Evolutionary conservation across 306 rosid species (phyloP).

Genomic region (Vicia sativa): DNA sequence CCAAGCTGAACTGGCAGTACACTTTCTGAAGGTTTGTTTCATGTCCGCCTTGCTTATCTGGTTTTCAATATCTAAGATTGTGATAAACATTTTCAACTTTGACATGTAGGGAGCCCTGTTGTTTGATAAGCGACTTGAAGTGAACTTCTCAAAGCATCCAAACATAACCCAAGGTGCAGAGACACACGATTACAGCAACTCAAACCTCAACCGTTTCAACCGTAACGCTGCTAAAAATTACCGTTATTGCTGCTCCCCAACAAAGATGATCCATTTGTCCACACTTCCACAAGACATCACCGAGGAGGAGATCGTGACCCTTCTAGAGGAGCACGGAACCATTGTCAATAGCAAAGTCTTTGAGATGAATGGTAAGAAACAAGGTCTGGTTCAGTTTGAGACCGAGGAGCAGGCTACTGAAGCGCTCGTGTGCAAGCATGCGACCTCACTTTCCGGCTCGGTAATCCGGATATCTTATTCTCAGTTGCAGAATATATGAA

Average conservation of each 20-base stretch:
- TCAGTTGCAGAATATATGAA: constrained; percentile 77
- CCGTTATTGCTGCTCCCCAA: constrained; percentile 96
- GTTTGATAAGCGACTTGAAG: constrained; percentile 92
- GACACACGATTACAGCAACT: constrained; percentile 81
- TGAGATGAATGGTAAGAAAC: constrained; percentile 98
- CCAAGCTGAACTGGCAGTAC: constrained; percentile 97
- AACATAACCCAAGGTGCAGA: constrained; percentile 96
- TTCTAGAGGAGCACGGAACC: constrained; percentile 80
- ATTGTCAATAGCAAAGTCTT: constrained; percentile 80
- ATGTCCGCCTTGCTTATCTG: background rate
- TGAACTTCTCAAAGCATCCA: constrained; percentile 91
- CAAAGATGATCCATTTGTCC: constrained; percentile 93
- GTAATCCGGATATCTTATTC: constrained; percentile 90
- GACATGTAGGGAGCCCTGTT: constrained; percentile 74
- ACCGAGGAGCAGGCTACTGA: constrained; percentile 98
- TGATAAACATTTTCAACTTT: constrained; percentile 16
- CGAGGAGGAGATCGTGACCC: constrained; percentile 83
- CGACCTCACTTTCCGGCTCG: constrained; percentile 76
- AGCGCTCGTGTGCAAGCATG: constrained; percentile 97
- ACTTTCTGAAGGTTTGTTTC: constrained; percentile 85
- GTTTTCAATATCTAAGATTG: background rate
- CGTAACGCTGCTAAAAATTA: constrained; percentile 99
- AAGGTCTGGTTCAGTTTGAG: constrained; percentile 85
- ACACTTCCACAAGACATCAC: constrained; percentile 88
- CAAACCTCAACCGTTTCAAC: constrained; percentile 96